Evolutionary conservation across 257 asterid genomes (phyloP).

Genomic region (Solanum gracilifrons): DNA sequence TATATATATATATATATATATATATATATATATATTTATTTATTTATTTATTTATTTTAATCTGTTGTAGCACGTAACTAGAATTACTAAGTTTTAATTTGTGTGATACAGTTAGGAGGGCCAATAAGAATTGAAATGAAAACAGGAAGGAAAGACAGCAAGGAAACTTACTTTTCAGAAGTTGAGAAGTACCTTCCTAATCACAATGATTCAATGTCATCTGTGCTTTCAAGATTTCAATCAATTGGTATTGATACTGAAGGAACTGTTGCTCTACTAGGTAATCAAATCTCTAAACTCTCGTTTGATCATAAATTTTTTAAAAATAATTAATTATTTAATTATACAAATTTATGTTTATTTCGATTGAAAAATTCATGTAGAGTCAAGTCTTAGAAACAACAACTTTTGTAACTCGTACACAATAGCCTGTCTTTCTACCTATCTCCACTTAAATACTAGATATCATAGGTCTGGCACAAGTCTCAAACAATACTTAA

Average conservation of each 20-base stretch:
- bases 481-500: no score
- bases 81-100: not conserved
- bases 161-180: slow-evolving; percentile 21
- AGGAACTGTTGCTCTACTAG: slow-evolving; percentile 70
- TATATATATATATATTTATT: no score
- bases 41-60: not conserved
- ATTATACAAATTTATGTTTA: not conserved
- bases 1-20: no score
- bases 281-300: slow-evolving; percentile 8
- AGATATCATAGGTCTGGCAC: not conserved
- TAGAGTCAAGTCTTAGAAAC: no score
- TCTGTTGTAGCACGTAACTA: accelerated
- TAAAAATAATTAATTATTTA: no score
- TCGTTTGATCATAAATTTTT: not conserved
- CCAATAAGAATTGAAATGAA: slow-evolving; percentile 45
- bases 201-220: slow-evolving; percentile 47
- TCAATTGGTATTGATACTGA: slow-evolving; percentile 50
- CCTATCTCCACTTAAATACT: not conserved
- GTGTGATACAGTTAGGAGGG: slow-evolving; percentile 44
- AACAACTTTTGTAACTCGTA: no score
- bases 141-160: slow-evolving; percentile 70
- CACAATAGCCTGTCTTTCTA: no score
- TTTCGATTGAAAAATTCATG: not conserved
- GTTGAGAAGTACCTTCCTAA: slow-evolving; percentile 52
- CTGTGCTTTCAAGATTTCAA: slow-evolving; percentile 44